Conservation (phyloP, 441 rosid genomes). For the Codiaeum variegatum region DNA sequence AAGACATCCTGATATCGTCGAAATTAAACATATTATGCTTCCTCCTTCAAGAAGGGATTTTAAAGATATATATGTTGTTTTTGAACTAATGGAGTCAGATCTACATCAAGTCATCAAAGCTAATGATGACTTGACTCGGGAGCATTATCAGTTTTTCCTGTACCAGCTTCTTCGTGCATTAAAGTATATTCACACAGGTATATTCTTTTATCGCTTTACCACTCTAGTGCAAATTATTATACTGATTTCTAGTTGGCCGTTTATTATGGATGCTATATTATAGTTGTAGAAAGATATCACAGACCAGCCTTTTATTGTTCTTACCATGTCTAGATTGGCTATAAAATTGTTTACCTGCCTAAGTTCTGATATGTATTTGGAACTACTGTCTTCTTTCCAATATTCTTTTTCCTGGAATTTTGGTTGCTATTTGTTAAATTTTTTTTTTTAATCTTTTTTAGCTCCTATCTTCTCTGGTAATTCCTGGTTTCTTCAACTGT, state of each 20-base stretch:
- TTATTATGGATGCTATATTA: not conserved
- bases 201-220: not conserved
- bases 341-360: not conserved
- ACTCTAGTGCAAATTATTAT: not conserved
- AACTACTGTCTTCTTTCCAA: not conserved
- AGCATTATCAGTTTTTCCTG: constrained; percentile 91
- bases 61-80: constrained; percentile 86
- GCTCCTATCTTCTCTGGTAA: not conserved
- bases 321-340: constrained; percentile 9
- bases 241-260: not conserved
- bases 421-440: not conserved
- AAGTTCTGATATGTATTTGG: not conserved
- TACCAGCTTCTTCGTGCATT: constrained; percentile 91
- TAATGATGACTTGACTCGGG: constrained; percentile 84
- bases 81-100: constrained; percentile 97
- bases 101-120: constrained; percentile 98
- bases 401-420: not conserved
- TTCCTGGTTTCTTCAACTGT: constrained; percentile 7
- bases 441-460: not conserved
- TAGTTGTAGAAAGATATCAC: not conserved
- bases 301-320: not conserved
- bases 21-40: constrained; percentile 83
- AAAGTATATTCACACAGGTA: constrained; percentile 85
- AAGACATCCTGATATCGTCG: constrained; percentile 90
- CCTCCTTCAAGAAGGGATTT: constrained; percentile 94